Base-by-base conservation (phyloP, 371 early-diverging fungal species). In the Mortierella sp. region DNA sequence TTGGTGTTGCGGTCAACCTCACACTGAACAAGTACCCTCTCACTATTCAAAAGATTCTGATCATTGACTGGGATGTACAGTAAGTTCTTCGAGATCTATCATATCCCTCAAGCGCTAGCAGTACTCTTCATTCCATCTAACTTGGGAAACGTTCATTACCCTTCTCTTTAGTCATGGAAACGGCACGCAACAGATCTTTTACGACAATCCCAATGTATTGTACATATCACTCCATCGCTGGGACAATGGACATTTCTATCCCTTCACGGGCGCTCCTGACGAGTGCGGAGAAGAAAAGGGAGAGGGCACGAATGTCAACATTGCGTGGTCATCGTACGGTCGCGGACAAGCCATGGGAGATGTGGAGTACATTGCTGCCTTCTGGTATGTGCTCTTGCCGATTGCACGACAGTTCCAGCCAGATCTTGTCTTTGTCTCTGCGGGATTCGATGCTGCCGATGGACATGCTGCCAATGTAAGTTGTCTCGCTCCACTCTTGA, bases 51-150 rank as follows among this genome's bases (percentile, higher is more conserved):
- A 85, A 84, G 60, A 82, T 88, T 22, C 61, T 88, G 31, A 82
- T 90, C 31, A 80, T 90, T 55, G 90, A 90, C 54, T 90, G 90
- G 89, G 89, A 90, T 74, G 84, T 88, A 54, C 88, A 90, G 84
- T 88, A 83, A 81, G 82, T 80, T 21, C 2, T 10, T 41, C 27
- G 9, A n/a, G n/a, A n/a, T n/a, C n/a, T n/a, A n/a, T n/a, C n/a
- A n/a, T n/a, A n/a, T n/a, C n/a, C n/a, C n/a, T n/a, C n/a, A n/a
- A n/a, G n/a, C n/a, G n/a, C n/a, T n/a, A n/a, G n/a, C n/a, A n/a
- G 10, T 1, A 40, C n/a, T 17, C 0, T 57, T 49, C 27, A 7
- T 44, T 41, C 49, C 12, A 47, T 19, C 17, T 14, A 17, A 10
- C 14, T 6, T 29, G 6, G n/a, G n/a, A 3, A 19, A 21, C 25